phyloP scores from a whole-genome alignment of 768 basidiomycete species.

The Boletus insuetus region DNA sequence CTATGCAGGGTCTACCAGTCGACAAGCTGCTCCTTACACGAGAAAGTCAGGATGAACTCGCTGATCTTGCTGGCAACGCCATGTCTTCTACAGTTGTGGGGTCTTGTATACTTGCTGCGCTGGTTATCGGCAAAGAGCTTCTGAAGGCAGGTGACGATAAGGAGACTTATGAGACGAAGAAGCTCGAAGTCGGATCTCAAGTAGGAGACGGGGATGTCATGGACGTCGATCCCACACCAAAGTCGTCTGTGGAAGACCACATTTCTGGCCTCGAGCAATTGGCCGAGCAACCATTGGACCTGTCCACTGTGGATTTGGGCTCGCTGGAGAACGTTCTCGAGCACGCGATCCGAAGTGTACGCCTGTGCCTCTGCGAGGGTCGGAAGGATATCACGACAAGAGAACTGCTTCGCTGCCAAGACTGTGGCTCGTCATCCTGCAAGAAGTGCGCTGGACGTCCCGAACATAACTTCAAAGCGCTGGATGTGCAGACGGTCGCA shows the following conservation, averaged over 20 bases:
- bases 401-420: conserved; percentile 62
- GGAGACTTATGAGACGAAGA: conserved; percentile 67
- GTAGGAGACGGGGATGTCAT: conserved; percentile 39
- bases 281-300: conserved; percentile 59
- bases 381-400: conserved; percentile 71
- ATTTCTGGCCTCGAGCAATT: conserved; percentile 75
- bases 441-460: conserved; percentile 87
- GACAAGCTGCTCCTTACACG: conserved; percentile 89
- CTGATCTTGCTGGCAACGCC: conserved; percentile 93
- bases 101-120: conserved; percentile 78
- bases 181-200: conserved; percentile 34
- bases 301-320: conserved; percentile 50
- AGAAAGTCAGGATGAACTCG: conserved; percentile 90
- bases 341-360: conserved; percentile 64
- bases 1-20: conserved; percentile 92
- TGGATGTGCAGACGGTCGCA: conserved; percentile 49
- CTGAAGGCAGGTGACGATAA: conserved; percentile 65
- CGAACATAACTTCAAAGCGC: conserved; percentile 68
- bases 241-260: conserved; percentile 40
- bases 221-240: conserved; percentile 44
- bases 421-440: conserved; percentile 81
- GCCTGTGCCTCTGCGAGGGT: conserved; percentile 91
- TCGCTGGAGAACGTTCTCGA: conserved; percentile 56
- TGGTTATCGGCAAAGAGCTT: conserved; percentile 64
- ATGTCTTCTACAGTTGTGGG: conserved; percentile 98